Evolutionary conservation across 306 rosid species (phyloP).

Genomic region (Erythrophleum fordii): DNA sequence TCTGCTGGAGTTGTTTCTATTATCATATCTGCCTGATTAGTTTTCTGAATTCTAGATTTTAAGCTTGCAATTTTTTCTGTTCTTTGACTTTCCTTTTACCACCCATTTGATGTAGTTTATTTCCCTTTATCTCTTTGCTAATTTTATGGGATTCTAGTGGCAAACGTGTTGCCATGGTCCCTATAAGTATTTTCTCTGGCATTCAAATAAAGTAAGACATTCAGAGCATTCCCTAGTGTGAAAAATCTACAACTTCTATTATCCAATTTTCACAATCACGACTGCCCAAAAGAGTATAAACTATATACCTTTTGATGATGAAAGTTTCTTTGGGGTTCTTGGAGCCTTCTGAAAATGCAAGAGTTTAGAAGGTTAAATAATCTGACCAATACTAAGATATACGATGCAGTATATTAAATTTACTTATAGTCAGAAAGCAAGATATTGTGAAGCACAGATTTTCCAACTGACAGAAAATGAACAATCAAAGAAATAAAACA

Average conservation of each 20-base stretch:
- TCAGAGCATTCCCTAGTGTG: too few species aligned
- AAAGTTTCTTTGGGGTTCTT: constrained; percentile 51
- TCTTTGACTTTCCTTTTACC: too few species aligned
- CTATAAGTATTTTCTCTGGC: too few species aligned
- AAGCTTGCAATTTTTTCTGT: too few species aligned
- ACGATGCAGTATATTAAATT: constrained; percentile 27
- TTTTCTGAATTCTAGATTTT: too few species aligned
- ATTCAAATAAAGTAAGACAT: too few species aligned
- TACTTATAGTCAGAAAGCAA: background rate
- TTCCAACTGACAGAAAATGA: constrained; percentile 13
- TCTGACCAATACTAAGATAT: constrained; percentile 26
- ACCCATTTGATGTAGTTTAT: too few species aligned
- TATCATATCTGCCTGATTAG: too few species aligned
- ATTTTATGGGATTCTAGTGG: too few species aligned
- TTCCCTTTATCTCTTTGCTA: too few species aligned
- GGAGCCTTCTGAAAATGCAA: constrained; percentile 68
- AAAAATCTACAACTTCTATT: constrained; percentile 30
- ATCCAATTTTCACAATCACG: constrained; percentile 35
- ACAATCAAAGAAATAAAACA: background rate
- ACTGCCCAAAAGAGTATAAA: constrained; percentile 31
- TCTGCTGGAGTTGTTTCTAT: too few species aligned
- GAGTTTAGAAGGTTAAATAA: constrained; percentile 37
- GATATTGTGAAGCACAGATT: constrained; percentile 20
- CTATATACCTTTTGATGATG: constrained; percentile 64
- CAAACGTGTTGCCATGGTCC: too few species aligned